Evolutionary conservation across 192 early-diverging fungal species (phyloP), one percentile per base, ranked within the genome.

Genomic region (Coemansia sp.): DNA sequence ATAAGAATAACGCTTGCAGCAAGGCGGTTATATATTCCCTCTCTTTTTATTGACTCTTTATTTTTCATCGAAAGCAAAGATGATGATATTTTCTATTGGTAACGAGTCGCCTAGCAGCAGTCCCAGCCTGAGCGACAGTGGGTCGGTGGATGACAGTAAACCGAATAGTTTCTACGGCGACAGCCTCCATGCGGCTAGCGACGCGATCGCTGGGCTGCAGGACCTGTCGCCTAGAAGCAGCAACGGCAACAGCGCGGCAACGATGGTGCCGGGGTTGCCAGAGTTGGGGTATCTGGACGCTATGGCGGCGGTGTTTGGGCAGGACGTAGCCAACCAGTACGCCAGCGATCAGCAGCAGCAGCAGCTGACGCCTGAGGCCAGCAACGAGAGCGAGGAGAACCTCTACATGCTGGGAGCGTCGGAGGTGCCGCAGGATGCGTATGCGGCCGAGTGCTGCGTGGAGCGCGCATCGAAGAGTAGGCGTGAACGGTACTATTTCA

Each of bases 401-500:
- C 26, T 43, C 5, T 46, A 61, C 11, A 52, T 51, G 29, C 25
- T 50, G 5, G 61, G 55, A 15, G 60, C 50, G 0, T 23, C 42
- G n/a, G 26, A 46, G 34, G 55, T 34, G 23, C 40, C 49, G 40
- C 34, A 50, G 35, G 42, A 54, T 24, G 40, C 51, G 50, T 53
- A 53, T 17, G 46, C 56, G 33, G 67, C 75, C 20, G 60, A 71
- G 55, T 78, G 64, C 68, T 56, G 54, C 28, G 63, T 71, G n/a
- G 59, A 71, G 64, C 60, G 75, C 18, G 41, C 75, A 4, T 49
- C 63, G 34, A 58, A 43, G 22, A 52, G 61, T 34, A 44, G 60
- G 43, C 67, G 60, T 15, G 76, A 78, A 40, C 64, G 59, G 57
- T 78, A 68, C 54, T 78, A 64, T 54, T 72, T 42, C 57, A 67